Conservation (phyloP, 768 basidiomycete genomes). For the Suillus subaureus region DNA sequence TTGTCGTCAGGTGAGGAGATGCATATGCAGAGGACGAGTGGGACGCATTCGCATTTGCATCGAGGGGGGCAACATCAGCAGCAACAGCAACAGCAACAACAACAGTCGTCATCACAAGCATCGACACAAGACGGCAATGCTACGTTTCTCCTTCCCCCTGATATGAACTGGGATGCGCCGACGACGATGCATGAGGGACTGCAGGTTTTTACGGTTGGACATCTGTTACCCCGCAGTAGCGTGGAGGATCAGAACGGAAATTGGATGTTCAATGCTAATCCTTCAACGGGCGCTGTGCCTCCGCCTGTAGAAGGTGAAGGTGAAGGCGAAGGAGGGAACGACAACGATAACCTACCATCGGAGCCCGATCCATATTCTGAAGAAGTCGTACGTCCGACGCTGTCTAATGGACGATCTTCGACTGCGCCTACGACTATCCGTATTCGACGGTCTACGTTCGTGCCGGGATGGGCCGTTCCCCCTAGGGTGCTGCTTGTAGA, state of each 20-base stretch:
- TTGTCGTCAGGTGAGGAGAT: conserved; percentile 45
- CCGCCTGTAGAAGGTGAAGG: conserved; percentile 21
- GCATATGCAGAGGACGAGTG: conserved; percentile 40
- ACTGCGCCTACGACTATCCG: conserved; percentile 40
- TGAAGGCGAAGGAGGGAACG: conserved; percentile 22
- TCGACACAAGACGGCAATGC: conserved; percentile 29
- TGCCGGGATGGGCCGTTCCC: conserved; percentile 89
- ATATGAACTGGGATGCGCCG: conserved; percentile 28
- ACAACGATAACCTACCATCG: conserved; percentile 17
- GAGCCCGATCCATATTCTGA: conserved; percentile 34
- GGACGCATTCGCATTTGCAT: conserved; percentile 19
- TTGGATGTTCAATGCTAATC: conserved; percentile 56
- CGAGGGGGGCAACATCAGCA: conserved; percentile 16
- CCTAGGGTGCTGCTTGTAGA: conserved; percentile 93
- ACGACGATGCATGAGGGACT: conserved; percentile 58
- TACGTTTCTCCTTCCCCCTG: conserved; percentile 30
- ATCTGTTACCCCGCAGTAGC: conserved; percentile 62
- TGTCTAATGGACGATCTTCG: conserved; percentile 23
- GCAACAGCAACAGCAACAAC: conserved; percentile 8
- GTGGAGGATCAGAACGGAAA: conserved; percentile 56
- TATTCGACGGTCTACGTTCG: conserved; percentile 76
- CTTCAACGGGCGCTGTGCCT: conserved; percentile 10
- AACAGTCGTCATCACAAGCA: conserved; percentile 18
- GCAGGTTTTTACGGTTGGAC: conserved; percentile 81
- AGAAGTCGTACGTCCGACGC: conserved; percentile 45